Base-by-base conservation (phyloP, 352 stramenopile genomes). In the Pythium periplocum region DNA sequence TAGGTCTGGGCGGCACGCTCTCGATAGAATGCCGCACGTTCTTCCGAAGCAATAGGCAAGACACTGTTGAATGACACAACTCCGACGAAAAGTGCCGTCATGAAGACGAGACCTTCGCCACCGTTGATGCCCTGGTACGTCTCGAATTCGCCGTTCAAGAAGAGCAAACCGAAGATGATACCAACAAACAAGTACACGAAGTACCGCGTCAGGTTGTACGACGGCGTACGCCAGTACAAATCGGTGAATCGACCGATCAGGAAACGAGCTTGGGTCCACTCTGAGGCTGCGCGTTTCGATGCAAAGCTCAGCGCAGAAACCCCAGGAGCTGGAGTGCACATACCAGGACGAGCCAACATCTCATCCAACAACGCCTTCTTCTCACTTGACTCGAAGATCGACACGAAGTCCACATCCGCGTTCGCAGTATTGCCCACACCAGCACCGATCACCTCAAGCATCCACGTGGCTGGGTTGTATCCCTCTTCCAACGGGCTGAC, bases 381-480 rank as follows among this genome's bases (percentile, higher is more conserved):
- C 1, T 59, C 53, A 31, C 71, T 78, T 2, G 61, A 42, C 32
- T 68, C 50, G 49, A 71, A 26, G 17, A 26, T 26, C 17, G 17
- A 26, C 7, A 62, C 35, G 31, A 71, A 62, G 30, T 26, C 17
- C 17, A 26, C 17, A 26, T 26, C 17, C 17, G 17, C 17, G 17
- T 26, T 26, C 17, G 17, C 61, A 70, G 35, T 73, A 39, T 48
- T 52, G 33, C 37, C 47, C 69, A 78, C 45, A 81, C 75, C 10
- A 96, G 63, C 84, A 97, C 17, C 17, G 17, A 26, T 26, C 17
- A 26, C 17, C 17, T 26, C 17, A 26, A 26, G 17, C 17, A 26
- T 95, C 83, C 83, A 97, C 30, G 87, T 91, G 6, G 86, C 84
- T n/a, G 88, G 86, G 50, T 97, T 97, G 55, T 89, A 80, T 35